Base-by-base conservation (phyloP, 2,329 filamentous ascomycete species). In the Ciborinia camelliae region DNA sequence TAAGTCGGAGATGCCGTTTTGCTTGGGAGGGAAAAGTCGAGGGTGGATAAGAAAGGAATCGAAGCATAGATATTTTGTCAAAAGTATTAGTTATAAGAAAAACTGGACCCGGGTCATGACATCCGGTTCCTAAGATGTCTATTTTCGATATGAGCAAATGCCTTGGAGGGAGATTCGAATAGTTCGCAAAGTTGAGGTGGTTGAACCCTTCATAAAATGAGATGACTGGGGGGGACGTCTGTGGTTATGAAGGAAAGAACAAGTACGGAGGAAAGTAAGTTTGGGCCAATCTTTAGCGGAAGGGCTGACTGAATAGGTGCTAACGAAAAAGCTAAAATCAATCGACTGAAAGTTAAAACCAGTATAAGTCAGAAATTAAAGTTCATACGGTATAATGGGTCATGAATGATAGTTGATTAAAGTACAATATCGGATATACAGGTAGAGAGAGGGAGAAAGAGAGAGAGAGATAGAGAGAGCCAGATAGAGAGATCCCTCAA, bases 41-140 rank as follows among this genome's bases (percentile, higher is more conserved):
- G 61, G 65, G 63, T 66, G 58, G 66, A 37, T 50, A 68, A 67
- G 39, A 43, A 67, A 64, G 61, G 65, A 61, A 68, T 67, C 68
- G 65, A 70, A 70, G 72, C 71, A 73, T 72, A 65, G 67, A 70
- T 62, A 63, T 69, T 63, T 69, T 67, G 65, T 62, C 48, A 68
- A 64, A 63, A 68, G 67, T 70, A 65, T 67, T 70, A 66, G 30
- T 55, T 58, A 53, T 57, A 67, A 54, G 65, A 69, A 69, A 66
- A 35, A 39, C 15, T 51, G 28, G 28, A 47, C 47, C 41, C 43
- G 41, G 5, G n/a, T 26, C 55, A 59, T 23, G 10, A 47, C 28
- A 7, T 26, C 30, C 58, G 18, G 32, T 41, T 61, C 18, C 45
- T 28, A 59, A 26, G 7, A 20, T 20, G 4, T 18, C 14, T 47